Evolutionary conservation across 2,329 filamentous ascomycete species (phyloP), one percentile per base, ranked within the genome.

Genomic region (Aspergillus sp.): DNA sequence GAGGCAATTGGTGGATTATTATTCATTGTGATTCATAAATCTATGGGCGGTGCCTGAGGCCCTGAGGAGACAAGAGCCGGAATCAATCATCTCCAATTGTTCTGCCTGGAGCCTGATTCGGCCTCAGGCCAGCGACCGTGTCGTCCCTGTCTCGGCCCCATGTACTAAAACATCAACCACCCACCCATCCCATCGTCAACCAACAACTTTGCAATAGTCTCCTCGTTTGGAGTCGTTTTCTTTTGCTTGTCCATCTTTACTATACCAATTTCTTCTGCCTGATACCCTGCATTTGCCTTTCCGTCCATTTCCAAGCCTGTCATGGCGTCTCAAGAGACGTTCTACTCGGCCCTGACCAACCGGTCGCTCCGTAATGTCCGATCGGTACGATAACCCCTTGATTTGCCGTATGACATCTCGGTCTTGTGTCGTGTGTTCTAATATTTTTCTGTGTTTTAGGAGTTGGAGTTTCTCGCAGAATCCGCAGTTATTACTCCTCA

Each of bases 381-480:
- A 81, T 92, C 90, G 74, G 92, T 93, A 82, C 70, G 87, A 75
- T 55, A 49, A 62, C 54, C 53, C 34, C 25, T 47, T 55, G 13
- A 11, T 38, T 45, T 31, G 2, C 28, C 23, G 46, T 23, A 7
- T 54, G 25, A 28, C 47, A 28, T 31, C 28, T 19, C 17, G 7
- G 25, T 23, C 13, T 15, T 49, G 22, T 47, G n/a, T 11, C 19
- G 15, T 25, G 17, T 19, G 45, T 51, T 48, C 61, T 62, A 38
- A 61, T 58, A 57, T 55, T 55, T 23, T 11, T 30, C 19, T 49
- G 17, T 54, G 23, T 49, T 60, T 23, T 68, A 97, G 93, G 93
- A 97, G 81, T 90, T 97, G 63, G 93, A 97, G 78, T 91, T 89
- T 69, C 91, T 98, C 64, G 86, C 92, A 68, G 93, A 97, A 76